phyloP scores from a whole-genome alignment of 768 basidiomycete species.

The Ramaria rubella region DNA sequence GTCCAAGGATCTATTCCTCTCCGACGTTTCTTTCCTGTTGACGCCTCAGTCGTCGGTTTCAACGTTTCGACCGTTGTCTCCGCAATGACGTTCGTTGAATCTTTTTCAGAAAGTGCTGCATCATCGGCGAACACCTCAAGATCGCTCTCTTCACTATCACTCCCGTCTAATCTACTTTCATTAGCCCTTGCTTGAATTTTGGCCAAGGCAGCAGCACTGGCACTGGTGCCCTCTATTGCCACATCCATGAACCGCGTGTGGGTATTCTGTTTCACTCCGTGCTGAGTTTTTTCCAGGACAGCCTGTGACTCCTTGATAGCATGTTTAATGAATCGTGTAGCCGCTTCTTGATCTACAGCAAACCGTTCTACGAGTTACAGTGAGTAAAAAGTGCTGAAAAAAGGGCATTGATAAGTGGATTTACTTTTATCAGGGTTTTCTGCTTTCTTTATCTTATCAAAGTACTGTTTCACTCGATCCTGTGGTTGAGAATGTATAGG shows the following conservation, averaged over 20 bases:
- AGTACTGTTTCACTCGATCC: conserved; percentile 76
- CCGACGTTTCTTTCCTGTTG: conserved; percentile 32
- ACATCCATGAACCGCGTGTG: conserved; percentile 14
- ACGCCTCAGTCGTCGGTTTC: conserved; percentile 37
- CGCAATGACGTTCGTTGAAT: conserved; percentile 40
- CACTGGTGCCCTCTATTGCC: conserved; percentile 15
- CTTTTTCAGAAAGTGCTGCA: conserved; percentile 48
- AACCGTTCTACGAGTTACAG: conserved; percentile 23
- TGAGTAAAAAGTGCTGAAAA: conserved; percentile 1
- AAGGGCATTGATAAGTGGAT: conserved; percentile 19
- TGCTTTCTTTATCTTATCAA: conserved; percentile 72
- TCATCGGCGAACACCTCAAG: neutral
- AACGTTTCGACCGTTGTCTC: conserved; percentile 32
- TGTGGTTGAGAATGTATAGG: conserved; percentile 20
- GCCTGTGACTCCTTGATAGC: conserved; percentile 39
- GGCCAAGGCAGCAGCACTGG: conserved; percentile 13
- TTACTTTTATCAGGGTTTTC: conserved; percentile 59
- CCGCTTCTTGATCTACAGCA: conserved; percentile 72
- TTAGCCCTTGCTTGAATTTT: conserved; percentile 58
- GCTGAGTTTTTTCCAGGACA: conserved; percentile 13
- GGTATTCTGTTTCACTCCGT: conserved; percentile 15
- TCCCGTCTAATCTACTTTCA: conserved; percentile 16
- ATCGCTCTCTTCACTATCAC: conserved; percentile 1
- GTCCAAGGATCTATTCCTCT: conserved; percentile 11
- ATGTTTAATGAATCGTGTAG: conserved; percentile 76